A percentile compares a stretch with the other conserved stretches of the same genome.
phyloP scores from a whole-genome alignment of 352 stramenopile species.

The Blastocystis hominis region DNA sequence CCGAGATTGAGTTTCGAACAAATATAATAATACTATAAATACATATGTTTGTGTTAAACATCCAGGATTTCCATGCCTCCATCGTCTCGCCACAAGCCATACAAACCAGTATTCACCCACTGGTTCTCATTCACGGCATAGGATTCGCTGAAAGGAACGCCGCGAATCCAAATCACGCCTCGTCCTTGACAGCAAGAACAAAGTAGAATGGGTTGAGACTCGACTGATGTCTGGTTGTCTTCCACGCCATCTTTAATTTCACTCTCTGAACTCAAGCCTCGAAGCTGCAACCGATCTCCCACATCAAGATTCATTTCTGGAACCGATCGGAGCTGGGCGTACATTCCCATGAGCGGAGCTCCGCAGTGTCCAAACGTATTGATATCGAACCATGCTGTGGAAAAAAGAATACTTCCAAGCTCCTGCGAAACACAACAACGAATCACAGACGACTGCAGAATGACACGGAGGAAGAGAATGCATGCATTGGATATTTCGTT shows the following conservation, averaged over 20 bases:
- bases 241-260: not conserved
- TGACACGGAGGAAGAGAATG: not conserved
- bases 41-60: constrained; percentile 27
- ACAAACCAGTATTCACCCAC: not conserved
- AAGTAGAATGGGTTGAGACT: not conserved
- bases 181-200: constrained; percentile 14
- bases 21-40: not conserved
- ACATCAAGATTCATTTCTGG: not conserved
- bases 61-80: constrained; percentile 19
- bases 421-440: not conserved
- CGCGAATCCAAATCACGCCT: constrained; percentile 3
- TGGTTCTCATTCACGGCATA: not conserved
- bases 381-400: not conserved
- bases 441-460: constrained; percentile 8
- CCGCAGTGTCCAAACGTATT: constrained; percentile 41
- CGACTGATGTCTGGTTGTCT: not conserved
- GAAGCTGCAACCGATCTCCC: not conserved
- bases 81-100: constrained; percentile 30
- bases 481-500: not conserved
- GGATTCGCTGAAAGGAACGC: not conserved
- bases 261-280: not conserved
- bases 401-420: not conserved
- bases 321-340: not conserved
- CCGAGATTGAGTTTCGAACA: not conserved
- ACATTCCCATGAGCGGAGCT: constrained; percentile 11